Evolutionary conservation across 2,329 filamentous ascomycete genomes (phyloP).

Genomic region (Ascochyta clinopodiicola): DNA sequence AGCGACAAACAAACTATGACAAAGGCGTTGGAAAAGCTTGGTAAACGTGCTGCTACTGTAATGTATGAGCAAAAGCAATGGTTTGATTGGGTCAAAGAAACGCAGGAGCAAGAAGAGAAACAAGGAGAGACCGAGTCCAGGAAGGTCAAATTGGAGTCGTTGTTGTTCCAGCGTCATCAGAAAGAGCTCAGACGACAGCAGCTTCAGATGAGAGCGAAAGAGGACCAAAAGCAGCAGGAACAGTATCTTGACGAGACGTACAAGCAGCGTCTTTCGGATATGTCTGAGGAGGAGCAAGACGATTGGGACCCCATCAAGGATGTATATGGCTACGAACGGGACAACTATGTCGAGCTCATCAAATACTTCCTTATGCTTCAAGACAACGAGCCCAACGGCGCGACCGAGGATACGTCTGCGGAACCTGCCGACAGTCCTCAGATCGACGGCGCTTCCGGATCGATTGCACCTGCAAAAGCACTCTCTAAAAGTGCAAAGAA

Average conservation of each 20-base stretch:
- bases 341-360: conserved; percentile 54
- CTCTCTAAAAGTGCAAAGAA: conserved; percentile 43
- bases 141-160: conserved; percentile 58
- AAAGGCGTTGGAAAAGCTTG: conserved; percentile 53
- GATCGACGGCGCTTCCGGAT: background rate
- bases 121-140: conserved; percentile 57
- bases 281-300: conserved; percentile 45
- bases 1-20: conserved; percentile 48
- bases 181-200: conserved; percentile 53
- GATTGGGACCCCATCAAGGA: conserved; percentile 60
- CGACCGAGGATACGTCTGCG: background rate
- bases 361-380: conserved; percentile 55
- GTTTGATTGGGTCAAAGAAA: conserved; percentile 56
- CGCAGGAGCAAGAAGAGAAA: conserved; percentile 55
- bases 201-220: conserved; percentile 48
- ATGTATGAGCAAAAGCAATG: conserved; percentile 57
- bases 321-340: conserved; percentile 54
- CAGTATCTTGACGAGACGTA: conserved; percentile 54
- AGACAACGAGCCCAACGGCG: conserved; percentile 16
- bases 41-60: conserved; percentile 52
- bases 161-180: conserved; percentile 57
- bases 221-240: conserved; percentile 54
- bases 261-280: conserved; percentile 50
- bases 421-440: background rate
- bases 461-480: conserved; percentile 18